Conservation (phyloP, 495 filamentous ascomycete species). For the Staphylotrichum tortipilum region DNA sequence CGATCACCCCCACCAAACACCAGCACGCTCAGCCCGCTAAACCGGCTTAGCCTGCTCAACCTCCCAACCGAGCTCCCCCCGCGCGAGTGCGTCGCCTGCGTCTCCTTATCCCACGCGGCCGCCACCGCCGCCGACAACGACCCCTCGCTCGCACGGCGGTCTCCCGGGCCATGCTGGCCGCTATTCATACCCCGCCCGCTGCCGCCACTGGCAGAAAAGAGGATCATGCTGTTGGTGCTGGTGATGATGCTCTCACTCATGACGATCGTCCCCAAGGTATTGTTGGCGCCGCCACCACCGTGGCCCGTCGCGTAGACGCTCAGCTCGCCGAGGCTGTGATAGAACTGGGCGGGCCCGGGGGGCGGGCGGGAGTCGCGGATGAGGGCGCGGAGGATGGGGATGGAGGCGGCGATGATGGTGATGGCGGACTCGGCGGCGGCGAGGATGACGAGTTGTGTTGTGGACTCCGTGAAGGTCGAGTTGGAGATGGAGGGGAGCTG, state of each 20-base stretch:
- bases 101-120: not conserved
- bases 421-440: conserved; percentile 23
- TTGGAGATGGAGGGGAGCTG: conserved; percentile 24
- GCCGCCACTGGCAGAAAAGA: no score
- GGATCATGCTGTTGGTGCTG: not conserved
- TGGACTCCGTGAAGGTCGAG: conserved; percentile 17
- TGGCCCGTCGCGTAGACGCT: not conserved
- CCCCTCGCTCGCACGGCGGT: not conserved
- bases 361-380: conserved; percentile 21
- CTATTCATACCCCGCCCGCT: not conserved
- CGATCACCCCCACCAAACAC: not conserved
- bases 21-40: not conserved
- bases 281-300: no score
- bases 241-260: not conserved
- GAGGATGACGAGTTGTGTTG: conserved; percentile 21
- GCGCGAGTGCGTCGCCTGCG: not conserved
- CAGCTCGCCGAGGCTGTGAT: not conserved
- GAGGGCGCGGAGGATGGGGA: conserved; percentile 25
- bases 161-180: not conserved
- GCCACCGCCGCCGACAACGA: not conserved
- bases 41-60: not conserved
- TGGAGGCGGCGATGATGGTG: conserved; percentile 26
- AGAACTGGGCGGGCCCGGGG: conserved; percentile 17
- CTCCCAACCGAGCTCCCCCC: not conserved
- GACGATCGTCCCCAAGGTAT: not conserved